Base-by-base conservation (phyloP, 1,284 basidiomycete genomes). In the Wallemia mellicola region DNA sequence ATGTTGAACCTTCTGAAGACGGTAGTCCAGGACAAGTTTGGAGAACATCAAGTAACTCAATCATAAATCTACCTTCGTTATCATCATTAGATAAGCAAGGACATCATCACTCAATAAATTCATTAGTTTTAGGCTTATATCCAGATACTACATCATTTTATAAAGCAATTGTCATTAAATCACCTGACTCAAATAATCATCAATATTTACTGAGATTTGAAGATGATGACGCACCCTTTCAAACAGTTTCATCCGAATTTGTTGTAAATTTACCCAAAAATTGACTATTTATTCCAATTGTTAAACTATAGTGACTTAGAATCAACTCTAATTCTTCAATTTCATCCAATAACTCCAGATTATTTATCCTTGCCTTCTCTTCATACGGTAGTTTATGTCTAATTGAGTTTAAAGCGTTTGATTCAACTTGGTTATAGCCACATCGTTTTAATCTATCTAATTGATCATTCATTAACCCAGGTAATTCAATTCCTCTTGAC, bases 131-230 rank as follows among this genome's bases (percentile, higher is more conserved):
- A 57, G 74, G 70, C 0, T 64, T 73, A 25, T 75, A 74, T 60
- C 74, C 74, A 5, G 74, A 74, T 38, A 75, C 74, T 7, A 74
- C 73, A 0, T 67, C 68, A 0, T 74, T 75, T 63, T 75, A 75
- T 64, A 24, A 63, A 14, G 62, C 60, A 2, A 63, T 38, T 2
- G 63, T 60, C 3, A 30, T 60, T 22, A 30, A 61, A 2, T 61
- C 62, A 26, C 57, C 64, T 24, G 64, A 64, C 22, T 64, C 65
- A 7, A 66, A 66, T 59, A 63, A 63, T 32, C 67, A 63, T 5
- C 60, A 62, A 56, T 71, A 71, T 59, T 60, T 64, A n/a, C 61
- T 71, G 24, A 28, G 62, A 11, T 71, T 71, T 59, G 68, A 69
- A 2, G 70, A 71, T 60, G 70, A 71, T 63, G 68, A 67, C 57